phyloP scores from a whole-genome alignment of 2,329 filamentous ascomycete species.

The Calonectria hongkongensis region DNA sequence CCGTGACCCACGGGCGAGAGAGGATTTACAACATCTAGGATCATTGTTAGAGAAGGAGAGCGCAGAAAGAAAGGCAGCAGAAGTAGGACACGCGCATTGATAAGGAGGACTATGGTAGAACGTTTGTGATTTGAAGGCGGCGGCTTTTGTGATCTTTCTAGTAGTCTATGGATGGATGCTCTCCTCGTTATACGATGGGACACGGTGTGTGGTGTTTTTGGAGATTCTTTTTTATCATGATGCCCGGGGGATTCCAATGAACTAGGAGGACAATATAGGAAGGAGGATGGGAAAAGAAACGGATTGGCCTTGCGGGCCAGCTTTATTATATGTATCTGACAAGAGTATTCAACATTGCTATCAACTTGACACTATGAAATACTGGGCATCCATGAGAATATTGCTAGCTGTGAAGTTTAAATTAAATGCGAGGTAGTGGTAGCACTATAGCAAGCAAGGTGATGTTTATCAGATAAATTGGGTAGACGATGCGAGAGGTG shows the following conservation, averaged over 20 bases:
- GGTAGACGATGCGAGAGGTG: not conserved
- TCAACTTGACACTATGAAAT: constrained; percentile 18
- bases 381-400: not conserved
- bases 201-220: constrained; percentile 28
- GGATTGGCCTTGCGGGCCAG: constrained; percentile 2
- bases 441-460: not conserved
- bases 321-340: constrained; percentile 27
- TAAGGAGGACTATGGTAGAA: not conserved
- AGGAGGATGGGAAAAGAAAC: constrained; percentile 15
- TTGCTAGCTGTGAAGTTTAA: not conserved
- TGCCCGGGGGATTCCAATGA: constrained; percentile 12
- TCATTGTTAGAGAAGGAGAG: constrained; percentile 72
- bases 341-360: constrained; percentile 20
- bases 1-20: constrained; percentile 77
- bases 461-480: not conserved
- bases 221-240: constrained; percentile 18
- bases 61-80: constrained; percentile 46
- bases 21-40: constrained; percentile 76
- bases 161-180: constrained; percentile 25
- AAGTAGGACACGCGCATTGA: constrained; percentile 39
- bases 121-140: not conserved
- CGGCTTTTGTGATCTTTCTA: constrained; percentile 28
- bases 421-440: not conserved
- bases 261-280: constrained; percentile 11
- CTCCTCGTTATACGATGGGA: constrained; percentile 13